A percentile compares a stretch with the other conserved stretches of the same genome.
Conservation (phyloP, 1,284 basidiomycete genomes). For the Abortiporus biennis region DNA sequence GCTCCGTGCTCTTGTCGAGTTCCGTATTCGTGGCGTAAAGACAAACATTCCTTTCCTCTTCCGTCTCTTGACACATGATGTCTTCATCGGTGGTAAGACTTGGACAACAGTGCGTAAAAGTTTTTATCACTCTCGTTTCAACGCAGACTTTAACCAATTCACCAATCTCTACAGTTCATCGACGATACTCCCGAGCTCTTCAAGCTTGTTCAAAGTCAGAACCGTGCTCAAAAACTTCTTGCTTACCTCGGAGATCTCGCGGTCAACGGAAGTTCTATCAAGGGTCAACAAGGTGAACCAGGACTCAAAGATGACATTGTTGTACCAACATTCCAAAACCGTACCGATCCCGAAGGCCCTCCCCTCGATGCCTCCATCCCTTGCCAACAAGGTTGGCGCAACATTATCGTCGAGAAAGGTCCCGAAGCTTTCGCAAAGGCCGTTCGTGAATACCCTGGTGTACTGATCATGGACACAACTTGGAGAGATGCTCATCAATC, state of each 20-base stretch:
- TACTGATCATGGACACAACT: constrained; percentile 96
- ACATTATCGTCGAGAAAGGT: constrained; percentile 97
- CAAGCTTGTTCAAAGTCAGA: constrained; percentile 96
- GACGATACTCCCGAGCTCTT: constrained; percentile 99
- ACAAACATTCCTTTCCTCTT: constrained; percentile 99
- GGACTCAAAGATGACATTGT: constrained; percentile 89
- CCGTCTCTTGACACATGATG: constrained; percentile 95
- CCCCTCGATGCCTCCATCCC: constrained; percentile 80
- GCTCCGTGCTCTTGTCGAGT: constrained; percentile 97
- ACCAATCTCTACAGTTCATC: constrained; percentile 71
- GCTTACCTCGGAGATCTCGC: constrained; percentile 97
- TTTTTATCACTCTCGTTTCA: constrained; percentile 2
- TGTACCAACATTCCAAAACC: constrained; percentile 79
- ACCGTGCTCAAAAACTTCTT: constrained; percentile 96
- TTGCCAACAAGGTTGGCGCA: constrained; percentile 92
- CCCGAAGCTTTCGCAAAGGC: constrained; percentile 99
- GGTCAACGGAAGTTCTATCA: constrained; percentile 98
- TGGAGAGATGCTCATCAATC: constrained; percentile 99
- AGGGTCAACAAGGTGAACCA: constrained; percentile 89
- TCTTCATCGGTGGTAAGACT: constrained; percentile 93
- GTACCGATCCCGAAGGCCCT: constrained; percentile 68
- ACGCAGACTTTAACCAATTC: constrained; percentile 9
- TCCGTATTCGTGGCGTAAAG: constrained; percentile 99
- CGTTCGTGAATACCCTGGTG: constrained; percentile 93
- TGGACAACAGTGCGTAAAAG: constrained; percentile 84